These are phyloP conservation scores for Beta vulgaris DNA, from an alignment of 148 eudicot species.

Conservation along the genomic window DNA sequence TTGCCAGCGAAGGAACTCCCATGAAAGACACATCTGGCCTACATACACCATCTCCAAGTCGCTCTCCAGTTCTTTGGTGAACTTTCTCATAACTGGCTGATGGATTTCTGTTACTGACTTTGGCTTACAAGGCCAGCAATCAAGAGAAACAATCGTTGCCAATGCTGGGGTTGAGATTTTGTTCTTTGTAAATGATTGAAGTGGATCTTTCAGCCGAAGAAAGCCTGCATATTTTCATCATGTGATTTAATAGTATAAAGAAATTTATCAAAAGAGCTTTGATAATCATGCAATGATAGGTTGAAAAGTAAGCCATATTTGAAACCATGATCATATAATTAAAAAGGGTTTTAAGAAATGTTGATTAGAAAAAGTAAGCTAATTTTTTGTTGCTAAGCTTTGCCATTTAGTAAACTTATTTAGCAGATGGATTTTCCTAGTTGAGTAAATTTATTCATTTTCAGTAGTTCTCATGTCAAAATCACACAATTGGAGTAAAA, in stretches of 20 bases:
- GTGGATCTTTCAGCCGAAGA: slow-evolving; percentile 79
- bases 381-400: background rate
- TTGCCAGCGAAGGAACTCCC: slow-evolving; percentile 94
- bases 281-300: slow-evolving; percentile 13
- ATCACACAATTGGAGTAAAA: background rate
- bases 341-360: background rate
- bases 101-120: slow-evolving; percentile 28
- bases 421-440: slow-evolving; percentile 2
- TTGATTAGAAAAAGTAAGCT: slow-evolving; percentile 6
- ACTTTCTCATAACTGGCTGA: slow-evolving; percentile 59
- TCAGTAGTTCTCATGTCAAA: slow-evolving; percentile 23
- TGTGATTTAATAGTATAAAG: background rate
- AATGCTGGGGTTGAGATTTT: slow-evolving; percentile 41
- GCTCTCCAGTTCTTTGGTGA: slow-evolving; percentile 56
- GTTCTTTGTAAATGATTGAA: slow-evolving; percentile 42
- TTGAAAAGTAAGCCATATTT: slow-evolving; percentile 12
- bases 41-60: slow-evolving; percentile 84
- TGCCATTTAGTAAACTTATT: background rate
- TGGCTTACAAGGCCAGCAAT: slow-evolving; percentile 43
- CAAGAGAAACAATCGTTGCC: slow-evolving; percentile 50
- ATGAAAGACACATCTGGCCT: slow-evolving; percentile 92
- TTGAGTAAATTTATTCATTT: background rate
- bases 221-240: slow-evolving; percentile 44
- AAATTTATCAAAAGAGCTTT: background rate
- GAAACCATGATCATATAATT: background rate